A percentile compares a stretch with the other conserved stretches of the same genome.
These are phyloP conservation scores for Betula pendula DNA, from an alignment of 306 rosid genomes.

Conservation along the genomic window DNA sequence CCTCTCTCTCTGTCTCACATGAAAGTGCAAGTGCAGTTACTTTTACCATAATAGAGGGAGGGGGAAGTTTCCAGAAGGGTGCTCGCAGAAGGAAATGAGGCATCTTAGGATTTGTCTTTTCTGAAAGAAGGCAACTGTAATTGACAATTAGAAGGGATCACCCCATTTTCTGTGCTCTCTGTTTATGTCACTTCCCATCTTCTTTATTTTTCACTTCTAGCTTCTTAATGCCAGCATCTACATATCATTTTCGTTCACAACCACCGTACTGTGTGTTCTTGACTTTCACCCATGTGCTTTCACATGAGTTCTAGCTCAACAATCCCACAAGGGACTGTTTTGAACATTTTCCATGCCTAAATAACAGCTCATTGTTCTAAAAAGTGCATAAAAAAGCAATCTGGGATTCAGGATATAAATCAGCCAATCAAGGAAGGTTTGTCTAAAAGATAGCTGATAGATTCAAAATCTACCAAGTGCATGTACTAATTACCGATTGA, in stretches of 20 bases:
- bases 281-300: slow-evolving; percentile 50
- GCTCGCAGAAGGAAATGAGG: slow-evolving; percentile 56
- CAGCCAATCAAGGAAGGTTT: too few species aligned
- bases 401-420: too few species aligned
- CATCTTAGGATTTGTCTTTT: slow-evolving; percentile 85
- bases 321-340: slow-evolving; percentile 18
- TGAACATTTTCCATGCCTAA: not conserved
- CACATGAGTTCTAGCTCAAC: slow-evolving; percentile 34
- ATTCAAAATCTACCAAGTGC: too few species aligned
- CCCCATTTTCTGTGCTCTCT: slow-evolving; percentile 57
- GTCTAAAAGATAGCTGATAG: too few species aligned
- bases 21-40: slow-evolving; percentile 72
- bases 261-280: slow-evolving; percentile 31
- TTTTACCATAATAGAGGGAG: slow-evolving; percentile 30
- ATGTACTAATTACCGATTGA: not conserved
- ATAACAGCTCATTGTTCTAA: not conserved
- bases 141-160: slow-evolving; percentile 46
- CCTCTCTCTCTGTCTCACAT: slow-evolving; percentile 36
- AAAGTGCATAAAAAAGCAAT: not conserved
- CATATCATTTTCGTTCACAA: slow-evolving; percentile 36
- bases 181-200: slow-evolving; percentile 43
- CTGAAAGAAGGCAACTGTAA: slow-evolving; percentile 46
- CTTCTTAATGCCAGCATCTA: slow-evolving; percentile 35
- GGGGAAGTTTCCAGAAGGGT: slow-evolving; percentile 47
- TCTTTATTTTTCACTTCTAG: slow-evolving; percentile 30